These are phyloP conservation scores for Trametes cinnabarina DNA, from an alignment of 768 basidiomycete species.

Conservation along the genomic window DNA sequence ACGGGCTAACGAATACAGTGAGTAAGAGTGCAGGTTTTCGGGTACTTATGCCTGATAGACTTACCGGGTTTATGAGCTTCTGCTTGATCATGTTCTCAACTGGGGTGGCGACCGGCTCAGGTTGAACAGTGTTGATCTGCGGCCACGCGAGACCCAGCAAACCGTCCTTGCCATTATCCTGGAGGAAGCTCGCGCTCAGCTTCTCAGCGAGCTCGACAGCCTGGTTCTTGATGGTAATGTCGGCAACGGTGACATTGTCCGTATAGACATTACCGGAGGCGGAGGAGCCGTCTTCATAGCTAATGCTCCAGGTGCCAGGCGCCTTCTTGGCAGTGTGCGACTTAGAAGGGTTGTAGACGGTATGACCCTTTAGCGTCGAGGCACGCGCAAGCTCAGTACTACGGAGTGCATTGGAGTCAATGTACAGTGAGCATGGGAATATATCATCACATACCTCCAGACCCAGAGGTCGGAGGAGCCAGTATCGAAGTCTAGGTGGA, in stretches of 20 bases:
- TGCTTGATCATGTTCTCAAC: slow-evolving; percentile 40
- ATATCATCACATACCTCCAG: slow-evolving; percentile 20
- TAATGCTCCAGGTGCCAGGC: slow-evolving; percentile 33
- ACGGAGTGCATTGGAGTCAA: neutral
- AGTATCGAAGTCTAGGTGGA: slow-evolving; percentile 35
- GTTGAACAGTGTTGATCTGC: slow-evolving; percentile 37
- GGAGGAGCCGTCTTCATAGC: slow-evolving; percentile 42
- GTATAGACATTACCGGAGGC: slow-evolving; percentile 38
- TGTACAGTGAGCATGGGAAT: neutral
- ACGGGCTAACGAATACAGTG: slow-evolving; percentile 22
- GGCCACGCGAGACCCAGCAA: slow-evolving; percentile 40
- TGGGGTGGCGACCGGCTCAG: slow-evolving; percentile 36
- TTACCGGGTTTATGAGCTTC: slow-evolving; percentile 28
- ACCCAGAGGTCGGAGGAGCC: slow-evolving; percentile 37
- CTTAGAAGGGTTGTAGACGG: slow-evolving; percentile 29
- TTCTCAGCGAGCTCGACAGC: slow-evolving; percentile 38
- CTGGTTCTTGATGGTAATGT: slow-evolving; percentile 35
- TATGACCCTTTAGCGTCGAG: slow-evolving; percentile 26
- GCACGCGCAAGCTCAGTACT: slow-evolving; percentile 27
- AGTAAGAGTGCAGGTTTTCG: too few species aligned
- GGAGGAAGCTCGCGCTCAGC: slow-evolving; percentile 34
- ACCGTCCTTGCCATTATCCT: slow-evolving; percentile 37
- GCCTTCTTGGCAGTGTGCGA: slow-evolving; percentile 32
- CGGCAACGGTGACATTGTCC: slow-evolving; percentile 39
- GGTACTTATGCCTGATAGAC: neutral